These are phyloP conservation scores for Suillus sp. DNA, from an alignment of 768 basidiomycete genomes.

Conservation along the genomic window DNA sequence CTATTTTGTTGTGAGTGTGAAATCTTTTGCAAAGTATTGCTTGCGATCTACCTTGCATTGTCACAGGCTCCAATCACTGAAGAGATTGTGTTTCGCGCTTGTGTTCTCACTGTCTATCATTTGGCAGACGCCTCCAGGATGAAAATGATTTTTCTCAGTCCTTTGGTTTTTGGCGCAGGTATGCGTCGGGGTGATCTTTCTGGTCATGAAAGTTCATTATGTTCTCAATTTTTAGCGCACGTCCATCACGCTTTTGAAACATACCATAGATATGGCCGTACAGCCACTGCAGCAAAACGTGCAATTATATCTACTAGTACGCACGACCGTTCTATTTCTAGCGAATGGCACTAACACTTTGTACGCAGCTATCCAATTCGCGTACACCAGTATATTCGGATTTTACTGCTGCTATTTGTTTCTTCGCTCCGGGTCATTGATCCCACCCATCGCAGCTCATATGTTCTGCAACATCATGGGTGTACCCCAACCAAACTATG, in stretches of 20 bases:
- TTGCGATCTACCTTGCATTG: neutral
- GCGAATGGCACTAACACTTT: neutral
- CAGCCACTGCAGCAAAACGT: slow-evolving; percentile 56
- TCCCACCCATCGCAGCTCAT: slow-evolving; percentile 79
- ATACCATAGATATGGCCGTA: slow-evolving; percentile 76
- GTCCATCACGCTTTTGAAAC: slow-evolving; percentile 90
- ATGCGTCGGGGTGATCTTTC: slow-evolving; percentile 27
- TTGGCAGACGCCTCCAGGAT: slow-evolving; percentile 57
- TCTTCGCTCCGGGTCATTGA: slow-evolving; percentile 79
- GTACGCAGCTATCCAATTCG: slow-evolving; percentile 75
- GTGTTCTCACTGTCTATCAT: slow-evolving; percentile 73
- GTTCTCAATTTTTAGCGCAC: slow-evolving; percentile 61
- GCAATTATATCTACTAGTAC: slow-evolving; percentile 60
- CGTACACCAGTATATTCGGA: slow-evolving; percentile 93
- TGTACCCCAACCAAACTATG: slow-evolving; percentile 65
- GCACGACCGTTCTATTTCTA: slow-evolving; percentile 20
- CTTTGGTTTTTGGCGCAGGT: slow-evolving; percentile 90
- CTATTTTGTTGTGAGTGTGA: slow-evolving; percentile 49
- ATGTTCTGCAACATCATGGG: slow-evolving; percentile 96
- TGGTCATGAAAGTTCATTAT: neutral
- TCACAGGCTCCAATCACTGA: slow-evolving; percentile 86
- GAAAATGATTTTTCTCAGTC: slow-evolving; percentile 77
- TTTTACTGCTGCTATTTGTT: slow-evolving; percentile 86
- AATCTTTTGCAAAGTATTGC: slow-evolving; percentile 3
- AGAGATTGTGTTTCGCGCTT: slow-evolving; percentile 88